Evolutionary conservation across 2,329 filamentous ascomycete genomes (phyloP).

Genomic region (Tolypocladium amazonense): DNA sequence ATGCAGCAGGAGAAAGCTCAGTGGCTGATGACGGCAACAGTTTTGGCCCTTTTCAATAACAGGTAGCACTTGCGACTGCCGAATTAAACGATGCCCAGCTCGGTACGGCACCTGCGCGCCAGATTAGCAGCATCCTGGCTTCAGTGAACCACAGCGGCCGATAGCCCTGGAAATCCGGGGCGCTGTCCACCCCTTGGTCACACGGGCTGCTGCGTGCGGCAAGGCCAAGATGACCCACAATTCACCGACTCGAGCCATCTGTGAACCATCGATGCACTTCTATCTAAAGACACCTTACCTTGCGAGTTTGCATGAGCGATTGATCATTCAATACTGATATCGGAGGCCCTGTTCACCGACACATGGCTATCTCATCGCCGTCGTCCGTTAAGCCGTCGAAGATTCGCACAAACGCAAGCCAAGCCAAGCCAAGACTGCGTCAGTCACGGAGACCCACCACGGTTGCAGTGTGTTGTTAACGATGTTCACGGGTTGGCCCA

Average conservation of each 20-base stretch:
- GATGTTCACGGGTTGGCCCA: background rate
- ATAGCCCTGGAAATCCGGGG: background rate
- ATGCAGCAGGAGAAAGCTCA: background rate
- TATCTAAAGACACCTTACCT: no score
- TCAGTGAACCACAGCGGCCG: background rate
- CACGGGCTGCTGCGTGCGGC: background rate
- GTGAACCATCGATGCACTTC: no score
- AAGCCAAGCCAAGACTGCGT: no score
- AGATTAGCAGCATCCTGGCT: background rate
- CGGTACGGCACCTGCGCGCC: background rate
- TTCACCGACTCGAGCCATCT: no score
- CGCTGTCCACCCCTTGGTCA: background rate
- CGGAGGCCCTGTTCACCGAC: no score
- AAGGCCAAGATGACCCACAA: no score
- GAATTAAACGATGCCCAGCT: background rate
- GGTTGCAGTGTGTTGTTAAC: background rate
- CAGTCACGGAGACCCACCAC: background rate
- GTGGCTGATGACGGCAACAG: background rate
- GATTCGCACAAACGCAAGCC: no score
- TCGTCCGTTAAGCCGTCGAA: no score
- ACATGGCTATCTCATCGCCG: no score
- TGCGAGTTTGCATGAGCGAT: no score
- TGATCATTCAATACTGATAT: no score
- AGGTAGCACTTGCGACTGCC: background rate
- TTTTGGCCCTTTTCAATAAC: no score